Evolutionary conservation across 345 rosid genomes (phyloP).

Genomic region (Populus pruinosa): DNA sequence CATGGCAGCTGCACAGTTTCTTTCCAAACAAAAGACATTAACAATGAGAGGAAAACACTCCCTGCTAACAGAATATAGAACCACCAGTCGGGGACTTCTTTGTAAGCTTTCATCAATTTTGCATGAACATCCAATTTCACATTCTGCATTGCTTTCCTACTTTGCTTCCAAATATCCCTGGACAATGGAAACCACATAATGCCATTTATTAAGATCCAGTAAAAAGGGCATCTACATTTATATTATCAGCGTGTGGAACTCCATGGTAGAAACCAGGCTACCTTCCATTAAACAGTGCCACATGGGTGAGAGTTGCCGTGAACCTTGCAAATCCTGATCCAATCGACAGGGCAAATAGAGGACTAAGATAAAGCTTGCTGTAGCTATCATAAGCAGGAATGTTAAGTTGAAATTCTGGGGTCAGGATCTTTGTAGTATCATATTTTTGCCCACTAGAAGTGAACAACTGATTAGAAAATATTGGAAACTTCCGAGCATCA

Average conservation of each 20-base stretch:
- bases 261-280: slow-evolving; percentile 14
- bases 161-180: slow-evolving; percentile 85
- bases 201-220: neutral
- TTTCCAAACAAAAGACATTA: slow-evolving; percentile 81
- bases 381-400: slow-evolving; percentile 63
- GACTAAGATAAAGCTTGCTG: slow-evolving; percentile 91
- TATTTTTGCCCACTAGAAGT: slow-evolving; percentile 69
- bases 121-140: slow-evolving; percentile 77
- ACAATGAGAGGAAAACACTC: slow-evolving; percentile 56
- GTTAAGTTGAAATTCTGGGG: slow-evolving; percentile 59
- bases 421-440: slow-evolving; percentile 78
- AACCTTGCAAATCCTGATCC: slow-evolving; percentile 98
- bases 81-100: slow-evolving; percentile 97
- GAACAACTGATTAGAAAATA: slow-evolving; percentile 87
- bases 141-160: slow-evolving; percentile 67
- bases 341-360: slow-evolving; percentile 91
- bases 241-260: neutral
- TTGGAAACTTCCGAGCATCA: slow-evolving; percentile 82
- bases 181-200: slow-evolving; percentile 17
- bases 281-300: slow-evolving; percentile 96
- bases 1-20: slow-evolving; percentile 74
- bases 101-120: slow-evolving; percentile 71
- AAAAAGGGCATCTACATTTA: neutral
- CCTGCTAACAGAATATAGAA: slow-evolving; percentile 54
- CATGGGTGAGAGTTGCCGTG: slow-evolving; percentile 91